Conservation (phyloP, 306 rosid species). For the Castanea sativa region DNA sequence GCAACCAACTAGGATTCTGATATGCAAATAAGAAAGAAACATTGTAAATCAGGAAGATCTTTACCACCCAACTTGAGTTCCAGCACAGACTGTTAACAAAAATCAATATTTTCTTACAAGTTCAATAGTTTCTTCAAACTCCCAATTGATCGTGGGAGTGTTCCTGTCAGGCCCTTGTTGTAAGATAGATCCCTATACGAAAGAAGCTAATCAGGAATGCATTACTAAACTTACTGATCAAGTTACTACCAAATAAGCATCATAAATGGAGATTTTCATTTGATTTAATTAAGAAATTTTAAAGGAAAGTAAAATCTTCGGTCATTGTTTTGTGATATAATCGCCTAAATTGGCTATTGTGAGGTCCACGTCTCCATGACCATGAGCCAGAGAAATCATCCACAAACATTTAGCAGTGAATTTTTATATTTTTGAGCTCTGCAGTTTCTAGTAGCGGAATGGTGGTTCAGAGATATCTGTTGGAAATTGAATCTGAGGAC, state of each 20-base stretch:
- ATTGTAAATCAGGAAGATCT: not conserved
- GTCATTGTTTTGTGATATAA: too few species aligned
- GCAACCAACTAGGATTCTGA: conserved; percentile 59
- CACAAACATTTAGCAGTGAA: too few species aligned
- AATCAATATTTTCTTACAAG: conserved; percentile 42
- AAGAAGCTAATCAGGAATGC: conserved; percentile 15
- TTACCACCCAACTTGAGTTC: too few species aligned
- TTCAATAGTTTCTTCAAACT: conserved; percentile 43
- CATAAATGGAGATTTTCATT: not conserved
- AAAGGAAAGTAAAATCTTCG: not conserved
- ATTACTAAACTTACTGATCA: not conserved
- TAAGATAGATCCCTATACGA: conserved; percentile 62
- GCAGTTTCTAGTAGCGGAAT: too few species aligned
- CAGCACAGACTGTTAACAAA: not conserved
- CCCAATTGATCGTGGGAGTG: conserved; percentile 48
- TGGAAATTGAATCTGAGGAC: too few species aligned
- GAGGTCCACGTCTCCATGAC: too few species aligned
- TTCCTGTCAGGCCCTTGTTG: conserved; percentile 45
- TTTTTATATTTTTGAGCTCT: too few species aligned
- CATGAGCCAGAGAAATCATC: too few species aligned
- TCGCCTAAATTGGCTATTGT: too few species aligned
- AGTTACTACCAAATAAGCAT: not conserved
- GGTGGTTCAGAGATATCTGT: too few species aligned
- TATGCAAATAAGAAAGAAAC: conserved; percentile 11
- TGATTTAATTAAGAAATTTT: not conserved